Conservation (phyloP, 495 filamentous ascomycete species). For the Penicillium fimorum region DNA sequence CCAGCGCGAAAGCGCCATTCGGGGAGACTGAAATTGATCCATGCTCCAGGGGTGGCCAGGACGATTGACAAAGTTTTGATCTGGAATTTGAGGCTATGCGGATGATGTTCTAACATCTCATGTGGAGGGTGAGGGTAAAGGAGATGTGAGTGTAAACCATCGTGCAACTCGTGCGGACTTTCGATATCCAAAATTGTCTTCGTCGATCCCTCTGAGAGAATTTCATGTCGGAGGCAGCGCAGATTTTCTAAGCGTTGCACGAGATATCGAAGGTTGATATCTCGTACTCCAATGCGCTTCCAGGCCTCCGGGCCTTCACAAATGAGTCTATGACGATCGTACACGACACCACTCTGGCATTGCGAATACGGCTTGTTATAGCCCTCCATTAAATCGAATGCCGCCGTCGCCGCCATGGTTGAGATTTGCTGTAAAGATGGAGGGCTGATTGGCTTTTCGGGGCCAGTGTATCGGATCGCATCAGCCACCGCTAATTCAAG, state of each 20-base stretch:
- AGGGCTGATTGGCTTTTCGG: constrained; percentile 27
- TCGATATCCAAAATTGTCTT: constrained; percentile 46
- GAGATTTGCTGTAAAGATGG: constrained; percentile 35
- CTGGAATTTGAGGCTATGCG: constrained; percentile 48
- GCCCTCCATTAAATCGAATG: constrained; percentile 40
- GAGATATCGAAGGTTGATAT: constrained; percentile 34
- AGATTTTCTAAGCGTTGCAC: constrained; percentile 46
- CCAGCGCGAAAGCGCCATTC: constrained; percentile 79
- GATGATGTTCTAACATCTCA: constrained; percentile 24
- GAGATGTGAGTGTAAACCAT: constrained; percentile 45
- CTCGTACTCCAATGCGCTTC: constrained; percentile 45
- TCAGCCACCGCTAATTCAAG: constrained; percentile 68
- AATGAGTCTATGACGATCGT: constrained; percentile 38
- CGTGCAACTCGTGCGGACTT: constrained; percentile 42
- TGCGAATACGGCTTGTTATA: constrained; percentile 35
- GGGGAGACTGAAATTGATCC: constrained; percentile 75
- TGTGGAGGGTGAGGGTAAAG: constrained; percentile 36
- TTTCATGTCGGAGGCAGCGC: constrained; percentile 38
- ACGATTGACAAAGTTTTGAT: constrained; percentile 50
- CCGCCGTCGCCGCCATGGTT: constrained; percentile 30
- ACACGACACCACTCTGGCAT: constrained; percentile 33
- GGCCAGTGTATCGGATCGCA: constrained; percentile 44
- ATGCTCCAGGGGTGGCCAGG: constrained; percentile 51
- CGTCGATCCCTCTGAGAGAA: constrained; percentile 30
- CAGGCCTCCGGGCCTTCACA: constrained; percentile 36